Percentiles rank a stretch among this genome's conserved stretches.
phyloP scores from a whole-genome alignment of 1,284 basidiomycete species.

The Heterobasidion annosum region DNA sequence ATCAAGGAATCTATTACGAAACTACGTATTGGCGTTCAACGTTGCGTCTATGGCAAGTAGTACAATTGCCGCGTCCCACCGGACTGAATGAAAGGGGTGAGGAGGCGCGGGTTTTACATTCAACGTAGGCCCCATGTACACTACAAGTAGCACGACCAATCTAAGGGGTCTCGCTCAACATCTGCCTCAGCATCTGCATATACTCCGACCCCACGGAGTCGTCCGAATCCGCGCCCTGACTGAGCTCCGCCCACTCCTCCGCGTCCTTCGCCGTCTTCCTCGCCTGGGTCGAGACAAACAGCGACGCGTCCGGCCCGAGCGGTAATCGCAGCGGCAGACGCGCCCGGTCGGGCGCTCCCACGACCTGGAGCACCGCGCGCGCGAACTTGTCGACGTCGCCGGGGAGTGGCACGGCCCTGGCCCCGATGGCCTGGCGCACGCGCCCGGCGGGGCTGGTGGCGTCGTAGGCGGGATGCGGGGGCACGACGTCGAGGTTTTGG shows the following conservation, averaged over 20 bases:
- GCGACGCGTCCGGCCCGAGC: conserved; percentile 20
- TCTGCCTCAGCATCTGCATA: too few species aligned
- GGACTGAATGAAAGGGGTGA: too few species aligned
- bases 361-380: conserved; percentile 13
- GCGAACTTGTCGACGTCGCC: conserved; percentile 14
- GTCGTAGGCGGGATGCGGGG: conserved; percentile 13
- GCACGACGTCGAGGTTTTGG: conserved; percentile 5
- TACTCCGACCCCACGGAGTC: conserved; percentile 4
- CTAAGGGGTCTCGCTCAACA: too few species aligned
- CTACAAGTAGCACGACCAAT: too few species aligned
- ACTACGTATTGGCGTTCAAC: too few species aligned
- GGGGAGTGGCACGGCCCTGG: background rate
- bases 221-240: conserved; percentile 21
- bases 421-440: conserved; percentile 3
- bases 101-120: too few species aligned
- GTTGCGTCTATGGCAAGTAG: too few species aligned
- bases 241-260: conserved; percentile 18
- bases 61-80: too few species aligned
- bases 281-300: conserved; percentile 11
- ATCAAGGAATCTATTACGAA: too few species aligned
- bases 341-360: conserved; percentile 18
- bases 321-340: conserved; percentile 23
- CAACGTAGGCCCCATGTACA: too few species aligned
- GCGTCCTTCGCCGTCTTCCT: conserved; percentile 17
- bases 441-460: conserved; percentile 6